Base-by-base conservation (phyloP, 202 grass and related monocot species). In the Cymbopogon flexuosus region DNA sequence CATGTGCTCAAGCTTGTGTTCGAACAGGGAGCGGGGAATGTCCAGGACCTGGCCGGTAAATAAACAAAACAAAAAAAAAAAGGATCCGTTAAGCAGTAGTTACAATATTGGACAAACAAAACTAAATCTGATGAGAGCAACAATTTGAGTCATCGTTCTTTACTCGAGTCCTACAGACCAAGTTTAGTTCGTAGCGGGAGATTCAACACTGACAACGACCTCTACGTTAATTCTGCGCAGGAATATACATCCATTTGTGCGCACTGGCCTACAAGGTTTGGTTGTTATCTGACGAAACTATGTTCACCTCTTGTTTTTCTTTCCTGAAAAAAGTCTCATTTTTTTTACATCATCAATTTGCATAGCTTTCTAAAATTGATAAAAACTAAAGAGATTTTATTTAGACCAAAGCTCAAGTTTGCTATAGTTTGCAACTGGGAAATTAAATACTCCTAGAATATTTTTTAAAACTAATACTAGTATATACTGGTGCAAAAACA, bases 1-100 rank as follows among this genome's bases (percentile, higher is more conserved):
- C 88, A 99, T 88, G 62, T 33, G 67, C 39, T 96, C 96, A 0
- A 99, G 89, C 67, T 99, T 99, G 57, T 96, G 87, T 8, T 93
- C 89, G 51, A 99, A 99, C 35, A 88, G 81, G 5, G 82, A 72
- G 52, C 93, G 96, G 14, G 92, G 74, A 65, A 99, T 93, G 64
- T 78, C 90, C 96, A 96, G 84, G 36, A 99, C 96, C 96, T 99
- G 72, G 9, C 22, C 27, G 11, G 29, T 8, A 62, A 78, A 33
- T 0, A 5, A 10, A 33, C 2, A 51, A 6, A 6, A 1, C 81
- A 81, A 85, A 56, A n/a, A 27, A 27, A 27, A 63, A 34, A 57
- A 21, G 3, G 18, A 5, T 4, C 45, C 15, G 16, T 54, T 3
- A 0, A 3, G n/a, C n/a, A 21, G 8, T 8, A 56, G 51, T 56